Evolutionary conservation across 345 rosid genomes (phyloP), one percentile per base, ranked within the genome.

Genomic region (Noccaea caerulescens): DNA sequence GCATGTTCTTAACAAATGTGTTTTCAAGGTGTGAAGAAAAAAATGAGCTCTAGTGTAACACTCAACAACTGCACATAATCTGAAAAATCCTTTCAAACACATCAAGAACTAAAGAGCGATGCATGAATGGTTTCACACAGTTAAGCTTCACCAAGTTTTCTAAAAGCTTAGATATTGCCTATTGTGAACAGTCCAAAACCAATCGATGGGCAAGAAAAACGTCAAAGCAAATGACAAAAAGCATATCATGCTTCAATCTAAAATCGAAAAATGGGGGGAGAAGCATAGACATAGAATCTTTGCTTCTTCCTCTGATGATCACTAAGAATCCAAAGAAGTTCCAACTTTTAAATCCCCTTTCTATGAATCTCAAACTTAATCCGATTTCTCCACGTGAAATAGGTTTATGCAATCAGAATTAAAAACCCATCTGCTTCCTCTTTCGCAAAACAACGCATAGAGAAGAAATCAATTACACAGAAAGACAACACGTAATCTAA

Each of bases 151-250:
- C 30, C 30, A 27, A 27, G 3, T 27, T 27, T 27, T 27, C 30
- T 27, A 27, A 27, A 27, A 27, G 30, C 30, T 27, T 27, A 27
- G 3, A 27, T 3, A 27, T 3, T 2, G 30, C 30, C 3, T 27
- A 2, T 27, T 27, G 30, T 27, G 30, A 27, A 27, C 30, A 27
- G 30, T 27, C 30, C 4, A 4, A 27, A 27, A 27, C 30, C 30
- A 27, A 27, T 27, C 30, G 30, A 27, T 27, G 46, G 32, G 32
- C 5, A 58, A 16, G 16, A 38, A 41, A 23, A 23, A 41, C 36
- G 34, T 59, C 36, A 39, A 39, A 38, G 32, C 50, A 60, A 60
- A 60, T 20, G 32, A 60, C 3, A 25, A 8, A 59, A 59, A 41
- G 5, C 14, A 58, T 38, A 38, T 32, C 12, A 0, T 6, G 33